Base-by-base conservation (phyloP, 2,329 filamentous ascomycete species). In the Colletotrichum sp. region DNA sequence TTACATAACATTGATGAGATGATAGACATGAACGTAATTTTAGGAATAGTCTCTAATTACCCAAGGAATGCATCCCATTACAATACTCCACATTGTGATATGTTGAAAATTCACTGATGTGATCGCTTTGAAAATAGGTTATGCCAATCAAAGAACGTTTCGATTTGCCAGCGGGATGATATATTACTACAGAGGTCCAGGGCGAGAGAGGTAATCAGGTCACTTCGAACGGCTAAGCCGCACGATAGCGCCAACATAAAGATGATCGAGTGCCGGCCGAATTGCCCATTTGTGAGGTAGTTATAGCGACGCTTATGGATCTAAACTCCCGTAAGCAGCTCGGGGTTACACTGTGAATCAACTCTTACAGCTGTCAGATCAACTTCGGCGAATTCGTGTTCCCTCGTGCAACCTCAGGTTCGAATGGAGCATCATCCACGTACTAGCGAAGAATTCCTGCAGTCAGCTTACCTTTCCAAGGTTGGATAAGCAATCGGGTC, bases 81-180 rank as follows among this genome's bases (percentile, higher is more conserved):
- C 15, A 22, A 8, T 22, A 6, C n/a, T 48, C 2, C 2, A n/a
- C 44, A 22, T 48, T 22, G 11, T 3, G 12, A 22, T 5, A 13
- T 48, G 11, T n/a, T 48, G 44, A 11, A 48, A 19, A 48, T 12
- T 11, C 44, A 48, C 15, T 48, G 6, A 22, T 48, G 7, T 13
- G 6, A 48, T 22, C 6, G 11, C 3, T 22, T 13, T 22, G 5
- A 6, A 7, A 22, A 22, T 0, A 22, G 0, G 6, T 22, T 8
- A n/a, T 5, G 44, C 11, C 5, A 0, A 22, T 48, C 11, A n/a
- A 22, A 3, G 11, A 6, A 12, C 19, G 19, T 48, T 19, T 12
- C 9, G 9, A n/a, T n/a, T 11, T n/a, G 39, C 0, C 7, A n/a
- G 3, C 8, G 5, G 0, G 5, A 48, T 5, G 19, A 7, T 5